phyloP scores from a whole-genome alignment of 768 basidiomycete genomes.

The Scleroderma bovista region DNA sequence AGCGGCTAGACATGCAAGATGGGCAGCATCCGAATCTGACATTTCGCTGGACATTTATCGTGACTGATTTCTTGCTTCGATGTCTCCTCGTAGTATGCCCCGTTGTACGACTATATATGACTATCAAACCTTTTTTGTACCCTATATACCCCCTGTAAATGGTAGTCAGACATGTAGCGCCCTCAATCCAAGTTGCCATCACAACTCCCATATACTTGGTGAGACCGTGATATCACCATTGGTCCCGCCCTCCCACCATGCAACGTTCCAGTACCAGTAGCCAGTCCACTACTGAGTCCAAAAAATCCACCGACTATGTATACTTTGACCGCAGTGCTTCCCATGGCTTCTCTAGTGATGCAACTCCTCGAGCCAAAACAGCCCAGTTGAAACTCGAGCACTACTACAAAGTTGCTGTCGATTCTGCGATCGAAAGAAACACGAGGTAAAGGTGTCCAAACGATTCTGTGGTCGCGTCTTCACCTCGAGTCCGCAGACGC shows the following conservation, averaged over 20 bases:
- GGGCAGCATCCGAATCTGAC: conserved; percentile 17
- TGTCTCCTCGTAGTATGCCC: not conserved
- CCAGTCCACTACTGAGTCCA: not conserved
- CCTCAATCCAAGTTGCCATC: not conserved
- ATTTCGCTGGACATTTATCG: not conserved
- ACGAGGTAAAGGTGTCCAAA: conserved; percentile 52
- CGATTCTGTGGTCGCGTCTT: not conserved
- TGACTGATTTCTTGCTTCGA: not conserved
- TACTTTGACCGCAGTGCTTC: conserved; percentile 88
- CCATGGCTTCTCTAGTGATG: conserved; percentile 71
- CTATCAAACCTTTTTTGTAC: not conserved
- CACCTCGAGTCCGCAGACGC: conserved; percentile 47
- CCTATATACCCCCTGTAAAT: not conserved
- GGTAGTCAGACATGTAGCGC: not conserved
- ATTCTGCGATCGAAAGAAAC: conserved; percentile 91
- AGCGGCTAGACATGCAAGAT: conserved; percentile 11
- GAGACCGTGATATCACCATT: not conserved
- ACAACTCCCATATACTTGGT: not conserved
- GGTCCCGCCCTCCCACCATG: not conserved
- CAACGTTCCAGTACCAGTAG: conserved; percentile 1
- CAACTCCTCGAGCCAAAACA: conserved; percentile 76
- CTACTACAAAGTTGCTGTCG: conserved; percentile 95
- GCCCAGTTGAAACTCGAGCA: conserved; percentile 96
- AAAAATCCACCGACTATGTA: conserved; percentile 68
- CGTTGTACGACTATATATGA: not conserved